Conservation (phyloP, 768 basidiomycete species). For the Serendipita sp. region DNA sequence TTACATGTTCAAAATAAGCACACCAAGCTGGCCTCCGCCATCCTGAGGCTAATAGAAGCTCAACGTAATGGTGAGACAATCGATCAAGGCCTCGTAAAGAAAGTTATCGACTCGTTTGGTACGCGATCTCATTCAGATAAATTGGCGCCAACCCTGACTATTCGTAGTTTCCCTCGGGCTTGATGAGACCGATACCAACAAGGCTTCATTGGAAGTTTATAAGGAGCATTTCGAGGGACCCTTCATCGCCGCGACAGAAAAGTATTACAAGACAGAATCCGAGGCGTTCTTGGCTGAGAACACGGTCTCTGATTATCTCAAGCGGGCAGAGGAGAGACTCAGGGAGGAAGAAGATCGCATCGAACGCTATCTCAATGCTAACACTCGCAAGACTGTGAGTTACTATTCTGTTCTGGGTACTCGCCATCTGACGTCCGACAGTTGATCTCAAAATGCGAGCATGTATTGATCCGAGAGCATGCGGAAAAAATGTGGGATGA, state of each 20-base stretch:
- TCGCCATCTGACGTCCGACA: slow-evolving; percentile 24
- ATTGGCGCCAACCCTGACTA: not conserved
- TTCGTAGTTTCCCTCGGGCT: slow-evolving; percentile 66
- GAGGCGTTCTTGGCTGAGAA: slow-evolving; percentile 79
- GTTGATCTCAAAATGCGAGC: slow-evolving; percentile 51
- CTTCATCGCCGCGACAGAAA: slow-evolving; percentile 78
- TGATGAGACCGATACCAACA: slow-evolving; percentile 84
- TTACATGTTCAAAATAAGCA: slow-evolving; percentile 74
- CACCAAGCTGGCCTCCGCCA: slow-evolving; percentile 69
- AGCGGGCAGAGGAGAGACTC: slow-evolving; percentile 83
- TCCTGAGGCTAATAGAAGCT: slow-evolving; percentile 78
- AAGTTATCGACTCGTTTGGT: slow-evolving; percentile 82
- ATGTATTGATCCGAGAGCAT: slow-evolving; percentile 80
- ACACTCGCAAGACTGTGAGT: slow-evolving; percentile 60
- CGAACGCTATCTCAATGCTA: slow-evolving; percentile 81
- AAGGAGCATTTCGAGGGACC: slow-evolving; percentile 77
- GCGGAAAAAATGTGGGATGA: slow-evolving; percentile 77
- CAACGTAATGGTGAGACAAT: slow-evolving; percentile 91
- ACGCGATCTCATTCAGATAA: not conserved
- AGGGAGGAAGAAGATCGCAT: slow-evolving; percentile 92
- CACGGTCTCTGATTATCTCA: slow-evolving; percentile 86
- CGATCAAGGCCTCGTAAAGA: slow-evolving; percentile 84
- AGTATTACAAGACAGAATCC: slow-evolving; percentile 85
- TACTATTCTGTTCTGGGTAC: slow-evolving; percentile 26
- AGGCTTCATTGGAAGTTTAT: slow-evolving; percentile 87